phyloP scores from a whole-genome alignment of 495 filamentous ascomycete genomes.

The Annulohypoxylon maeteangense region DNA sequence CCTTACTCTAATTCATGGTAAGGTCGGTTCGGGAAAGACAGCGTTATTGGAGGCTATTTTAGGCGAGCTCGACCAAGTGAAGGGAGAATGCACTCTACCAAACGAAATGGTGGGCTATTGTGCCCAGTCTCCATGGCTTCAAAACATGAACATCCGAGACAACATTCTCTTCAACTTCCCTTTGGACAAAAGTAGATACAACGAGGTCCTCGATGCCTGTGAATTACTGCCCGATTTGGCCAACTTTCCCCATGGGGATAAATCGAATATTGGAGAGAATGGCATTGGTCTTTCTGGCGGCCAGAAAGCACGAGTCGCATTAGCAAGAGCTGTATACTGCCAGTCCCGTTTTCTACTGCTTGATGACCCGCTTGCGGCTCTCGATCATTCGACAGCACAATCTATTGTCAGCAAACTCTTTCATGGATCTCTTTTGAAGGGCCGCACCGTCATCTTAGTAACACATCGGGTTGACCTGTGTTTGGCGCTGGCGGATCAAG shows the following conservation, averaged over 20 bases:
- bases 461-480: slow-evolving; percentile 83
- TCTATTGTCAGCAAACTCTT: slow-evolving; percentile 75
- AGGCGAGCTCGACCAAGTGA: slow-evolving; percentile 76
- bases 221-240: slow-evolving; percentile 91
- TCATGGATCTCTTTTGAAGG: slow-evolving; percentile 68
- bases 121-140: slow-evolving; percentile 87
- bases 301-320: slow-evolving; percentile 90
- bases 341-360: slow-evolving; percentile 89
- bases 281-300: slow-evolving; percentile 96
- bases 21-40: slow-evolving; percentile 83
- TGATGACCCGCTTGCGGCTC: slow-evolving; percentile 94
- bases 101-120: slow-evolving; percentile 82
- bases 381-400: slow-evolving; percentile 88
- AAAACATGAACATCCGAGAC: slow-evolving; percentile 89
- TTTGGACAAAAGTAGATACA: slow-evolving; percentile 83
- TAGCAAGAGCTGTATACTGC: slow-evolving; percentile 94
- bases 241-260: slow-evolving; percentile 89
- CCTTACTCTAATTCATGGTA: slow-evolving; percentile 71
- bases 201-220: slow-evolving; percentile 88
- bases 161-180: slow-evolving; percentile 83
- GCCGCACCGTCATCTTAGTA: slow-evolving; percentile 73
- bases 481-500: slow-evolving; percentile 70
- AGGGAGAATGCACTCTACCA: slow-evolving; percentile 68
- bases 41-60: slow-evolving; percentile 81
- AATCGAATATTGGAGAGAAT: slow-evolving; percentile 93